These are phyloP conservation scores for Choiromyces venosus DNA, from an alignment of 495 filamentous ascomycete species.

Conservation along the genomic window DNA sequence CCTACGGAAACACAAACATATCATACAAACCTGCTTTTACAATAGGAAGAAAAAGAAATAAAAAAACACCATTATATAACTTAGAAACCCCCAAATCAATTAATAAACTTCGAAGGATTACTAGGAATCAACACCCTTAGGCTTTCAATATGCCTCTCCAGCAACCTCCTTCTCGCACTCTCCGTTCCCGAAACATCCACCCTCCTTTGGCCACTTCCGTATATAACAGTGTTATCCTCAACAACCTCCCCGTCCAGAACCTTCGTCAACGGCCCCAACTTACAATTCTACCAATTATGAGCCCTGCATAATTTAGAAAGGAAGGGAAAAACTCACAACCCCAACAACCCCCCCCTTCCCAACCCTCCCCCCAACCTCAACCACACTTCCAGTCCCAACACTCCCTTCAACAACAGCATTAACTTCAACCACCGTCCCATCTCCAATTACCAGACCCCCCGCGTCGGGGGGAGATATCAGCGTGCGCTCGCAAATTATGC, in stretches of 20 bases:
- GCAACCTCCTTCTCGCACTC: slow-evolving; percentile 52
- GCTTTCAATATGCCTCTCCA: slow-evolving; percentile 59
- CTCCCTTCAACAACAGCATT: slow-evolving; percentile 59
- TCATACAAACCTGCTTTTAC: too few species aligned
- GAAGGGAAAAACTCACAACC: slow-evolving; percentile 48
- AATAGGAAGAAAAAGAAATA: too few species aligned
- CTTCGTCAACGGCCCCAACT: slow-evolving; percentile 48
- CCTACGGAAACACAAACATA: too few species aligned
- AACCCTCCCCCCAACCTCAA: slow-evolving; percentile 58
- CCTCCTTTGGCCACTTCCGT: slow-evolving; percentile 55
- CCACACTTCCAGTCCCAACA: slow-evolving; percentile 57
- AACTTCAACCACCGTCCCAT: slow-evolving; percentile 57
- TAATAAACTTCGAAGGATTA: slow-evolving; percentile 55
- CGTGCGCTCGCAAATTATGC: slow-evolving; percentile 70
- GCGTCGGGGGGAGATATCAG: slow-evolving; percentile 52
- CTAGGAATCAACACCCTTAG: slow-evolving; percentile 59
- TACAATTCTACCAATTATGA: slow-evolving; percentile 58
- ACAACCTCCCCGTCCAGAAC: slow-evolving; percentile 53
- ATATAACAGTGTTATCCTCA: slow-evolving; percentile 62
- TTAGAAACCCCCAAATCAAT: neutral
- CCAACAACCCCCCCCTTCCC: slow-evolving; percentile 61
- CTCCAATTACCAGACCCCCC: slow-evolving; percentile 46
- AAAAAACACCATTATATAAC: neutral
- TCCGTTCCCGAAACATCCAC: slow-evolving; percentile 53
- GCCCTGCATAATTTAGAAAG: too few species aligned